Evolutionary conservation across 257 asterid species (phyloP).

Genomic region (Solanum sitiens): DNA sequence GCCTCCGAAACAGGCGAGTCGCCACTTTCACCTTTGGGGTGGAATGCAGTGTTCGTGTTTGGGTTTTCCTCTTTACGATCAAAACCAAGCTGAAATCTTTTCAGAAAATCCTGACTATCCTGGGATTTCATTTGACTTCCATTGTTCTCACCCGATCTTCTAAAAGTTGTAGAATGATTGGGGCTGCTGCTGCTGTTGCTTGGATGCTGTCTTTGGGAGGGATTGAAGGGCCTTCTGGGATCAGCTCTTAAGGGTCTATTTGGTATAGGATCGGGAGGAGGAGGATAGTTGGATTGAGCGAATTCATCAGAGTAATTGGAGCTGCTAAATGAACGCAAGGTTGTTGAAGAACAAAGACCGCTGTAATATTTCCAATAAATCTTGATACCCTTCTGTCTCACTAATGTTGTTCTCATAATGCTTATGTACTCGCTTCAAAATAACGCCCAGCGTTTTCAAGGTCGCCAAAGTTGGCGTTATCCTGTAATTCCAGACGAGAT

Average conservation of each 20-base stretch:
- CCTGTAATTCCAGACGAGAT: too few species aligned
- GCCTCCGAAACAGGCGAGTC: conserved; percentile 11
- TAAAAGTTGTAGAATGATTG: neutral
- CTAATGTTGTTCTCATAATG: neutral
- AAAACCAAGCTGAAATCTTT: conserved; percentile 65
- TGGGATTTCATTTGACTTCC: conserved; percentile 11
- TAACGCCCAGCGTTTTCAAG: neutral
- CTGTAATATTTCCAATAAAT: neutral
- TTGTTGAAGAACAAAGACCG: neutral
- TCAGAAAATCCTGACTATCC: conserved; percentile 48
- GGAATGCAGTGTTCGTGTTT: neutral
- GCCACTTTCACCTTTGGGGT: neutral
- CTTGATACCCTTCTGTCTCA: neutral
- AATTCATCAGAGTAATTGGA: neutral
- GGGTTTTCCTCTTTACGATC: conserved; percentile 14
- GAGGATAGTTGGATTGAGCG: neutral
- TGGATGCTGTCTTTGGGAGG: too few species aligned
- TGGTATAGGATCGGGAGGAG: conserved; percentile 43
- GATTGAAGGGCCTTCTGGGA: neutral
- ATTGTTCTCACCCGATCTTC: conserved; percentile 1
- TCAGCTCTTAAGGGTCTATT: conserved; percentile 34
- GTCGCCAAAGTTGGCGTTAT: neutral
- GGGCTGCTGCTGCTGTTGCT: neutral
- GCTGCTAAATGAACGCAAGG: neutral
- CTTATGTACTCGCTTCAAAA: neutral